Conservation (phyloP, 257 asterid genomes). For the Capsicum rhomboideum region DNA sequence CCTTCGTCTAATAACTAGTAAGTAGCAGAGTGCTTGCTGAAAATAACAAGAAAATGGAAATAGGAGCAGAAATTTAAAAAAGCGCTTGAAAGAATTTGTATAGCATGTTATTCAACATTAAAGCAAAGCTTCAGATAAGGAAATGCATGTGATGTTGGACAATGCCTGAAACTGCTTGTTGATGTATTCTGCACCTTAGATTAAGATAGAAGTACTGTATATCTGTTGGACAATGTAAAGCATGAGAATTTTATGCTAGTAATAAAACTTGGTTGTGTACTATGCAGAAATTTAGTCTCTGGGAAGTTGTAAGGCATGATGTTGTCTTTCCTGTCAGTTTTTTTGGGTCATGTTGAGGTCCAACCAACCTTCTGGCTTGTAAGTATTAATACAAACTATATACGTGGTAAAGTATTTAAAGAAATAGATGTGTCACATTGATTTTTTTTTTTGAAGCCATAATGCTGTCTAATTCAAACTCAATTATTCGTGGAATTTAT, state of each 20-base stretch:
- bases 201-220: too few relatives aligned
- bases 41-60: too few relatives aligned
- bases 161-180: too few relatives aligned
- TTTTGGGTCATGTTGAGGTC: constrained; percentile 92
- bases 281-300: constrained; percentile 92
- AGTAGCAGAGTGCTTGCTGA: too few relatives aligned
- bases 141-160: too few relatives aligned
- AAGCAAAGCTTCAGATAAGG: too few relatives aligned
- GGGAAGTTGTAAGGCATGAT: constrained; percentile 96
- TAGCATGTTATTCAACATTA: too few relatives aligned
- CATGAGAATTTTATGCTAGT: constrained; percentile 1
- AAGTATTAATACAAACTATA: constrained; percentile 34
- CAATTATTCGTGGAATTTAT: neutral
- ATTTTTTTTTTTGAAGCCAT: neutral
- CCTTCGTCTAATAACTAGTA: too few relatives aligned
- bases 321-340: constrained; percentile 82
- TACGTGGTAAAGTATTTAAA: constrained; percentile 1
- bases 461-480: neutral
- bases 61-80: too few relatives aligned
- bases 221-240: too few relatives aligned
- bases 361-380: constrained; percentile 79
- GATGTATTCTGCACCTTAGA: too few relatives aligned
- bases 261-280: constrained; percentile 9
- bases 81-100: too few relatives aligned
- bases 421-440: neutral